Evolutionary conservation across 2,329 filamentous ascomycete species (phyloP).

Genomic region (Anthostomella pinea): DNA sequence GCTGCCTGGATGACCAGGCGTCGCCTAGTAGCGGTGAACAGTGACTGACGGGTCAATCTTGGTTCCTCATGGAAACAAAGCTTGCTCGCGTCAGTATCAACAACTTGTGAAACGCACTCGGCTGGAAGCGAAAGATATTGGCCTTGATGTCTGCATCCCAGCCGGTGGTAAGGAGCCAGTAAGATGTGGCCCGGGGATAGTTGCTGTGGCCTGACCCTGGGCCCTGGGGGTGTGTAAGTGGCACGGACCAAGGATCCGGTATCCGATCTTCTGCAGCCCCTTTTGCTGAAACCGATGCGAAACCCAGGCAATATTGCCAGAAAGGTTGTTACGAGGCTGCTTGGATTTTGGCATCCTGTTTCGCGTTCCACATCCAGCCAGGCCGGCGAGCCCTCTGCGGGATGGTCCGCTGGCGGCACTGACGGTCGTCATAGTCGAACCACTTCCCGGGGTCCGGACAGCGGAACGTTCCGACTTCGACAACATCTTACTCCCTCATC

Average conservation of each 20-base stretch:
- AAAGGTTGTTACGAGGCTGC: slow-evolving; percentile 9
- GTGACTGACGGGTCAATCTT: too few species aligned
- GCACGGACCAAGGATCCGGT: slow-evolving; percentile 7
- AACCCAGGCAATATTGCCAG: slow-evolving; percentile 23
- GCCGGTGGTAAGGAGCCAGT: too few species aligned
- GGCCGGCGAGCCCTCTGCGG: slow-evolving; percentile 6
- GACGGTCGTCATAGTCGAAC: slow-evolving; percentile 22
- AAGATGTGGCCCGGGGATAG: too few species aligned
- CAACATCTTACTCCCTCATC: too few species aligned
- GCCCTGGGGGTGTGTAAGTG: slow-evolving; percentile 1
- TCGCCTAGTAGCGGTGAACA: too few species aligned
- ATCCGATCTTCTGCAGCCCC: slow-evolving; percentile 9
- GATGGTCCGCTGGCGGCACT: slow-evolving; percentile 1
- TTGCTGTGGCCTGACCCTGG: too few species aligned
- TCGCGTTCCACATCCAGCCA: slow-evolving; percentile 7
- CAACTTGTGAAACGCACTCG: too few species aligned
- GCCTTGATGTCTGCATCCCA: too few species aligned
- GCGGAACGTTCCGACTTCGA: neutral
- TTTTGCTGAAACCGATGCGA: slow-evolving; percentile 26
- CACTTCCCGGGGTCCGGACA: slow-evolving; percentile 6
- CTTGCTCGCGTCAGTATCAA: too few species aligned
- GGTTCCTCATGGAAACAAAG: too few species aligned
- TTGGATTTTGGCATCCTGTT: slow-evolving; percentile 3
- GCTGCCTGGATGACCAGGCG: too few species aligned
- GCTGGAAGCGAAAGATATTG: too few species aligned